These are phyloP conservation scores for Termitomyces sp. DNA, from an alignment of 768 basidiomycete species.

Conservation along the genomic window DNA sequence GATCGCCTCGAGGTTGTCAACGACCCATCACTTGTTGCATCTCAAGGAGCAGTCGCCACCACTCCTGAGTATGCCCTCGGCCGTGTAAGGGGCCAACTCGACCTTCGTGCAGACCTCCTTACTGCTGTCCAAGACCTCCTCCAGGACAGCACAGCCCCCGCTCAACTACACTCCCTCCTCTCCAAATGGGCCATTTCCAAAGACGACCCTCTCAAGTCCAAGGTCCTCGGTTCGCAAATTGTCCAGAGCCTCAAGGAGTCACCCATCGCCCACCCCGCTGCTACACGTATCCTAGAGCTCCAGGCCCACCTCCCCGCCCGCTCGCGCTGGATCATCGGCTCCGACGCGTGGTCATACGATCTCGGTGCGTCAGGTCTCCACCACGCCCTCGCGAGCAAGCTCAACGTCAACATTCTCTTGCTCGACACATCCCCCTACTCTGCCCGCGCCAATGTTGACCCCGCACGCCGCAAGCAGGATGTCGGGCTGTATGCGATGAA, in stretches of 20 bases:
- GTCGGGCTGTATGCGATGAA: slow-evolving; percentile 98
- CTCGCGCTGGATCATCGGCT: slow-evolving; percentile 96
- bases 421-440: slow-evolving; percentile 93
- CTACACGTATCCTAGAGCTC: slow-evolving; percentile 55
- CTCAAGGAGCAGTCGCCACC: slow-evolving; percentile 75
- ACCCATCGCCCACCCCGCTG: slow-evolving; percentile 36
- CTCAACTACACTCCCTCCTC: slow-evolving; percentile 66
- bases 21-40: slow-evolving; percentile 66
- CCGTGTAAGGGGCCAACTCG: slow-evolving; percentile 79
- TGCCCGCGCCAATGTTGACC: slow-evolving; percentile 63
- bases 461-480: slow-evolving; percentile 86
- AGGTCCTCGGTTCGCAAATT: slow-evolving; percentile 55
- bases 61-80: slow-evolving; percentile 96
- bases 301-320: slow-evolving; percentile 59
- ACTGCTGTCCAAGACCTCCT: slow-evolving; percentile 64
- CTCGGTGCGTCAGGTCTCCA: slow-evolving; percentile 94
- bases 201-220: slow-evolving; percentile 66
- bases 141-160: slow-evolving; percentile 40
- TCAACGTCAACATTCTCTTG: slow-evolving; percentile 93
- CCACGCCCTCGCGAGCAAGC: slow-evolving; percentile 86
- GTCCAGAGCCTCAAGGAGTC: slow-evolving; percentile 42
- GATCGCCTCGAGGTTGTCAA: slow-evolving; percentile 83
- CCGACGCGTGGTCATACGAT: slow-evolving; percentile 98
- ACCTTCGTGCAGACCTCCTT: slow-evolving; percentile 68
- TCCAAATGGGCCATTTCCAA: slow-evolving; percentile 78